Percentiles rank a stretch among this genome's conserved stretches.
Evolutionary conservation across 192 early-diverging fungal genomes (phyloP).

Genomic region (Coemansia sp.): DNA sequence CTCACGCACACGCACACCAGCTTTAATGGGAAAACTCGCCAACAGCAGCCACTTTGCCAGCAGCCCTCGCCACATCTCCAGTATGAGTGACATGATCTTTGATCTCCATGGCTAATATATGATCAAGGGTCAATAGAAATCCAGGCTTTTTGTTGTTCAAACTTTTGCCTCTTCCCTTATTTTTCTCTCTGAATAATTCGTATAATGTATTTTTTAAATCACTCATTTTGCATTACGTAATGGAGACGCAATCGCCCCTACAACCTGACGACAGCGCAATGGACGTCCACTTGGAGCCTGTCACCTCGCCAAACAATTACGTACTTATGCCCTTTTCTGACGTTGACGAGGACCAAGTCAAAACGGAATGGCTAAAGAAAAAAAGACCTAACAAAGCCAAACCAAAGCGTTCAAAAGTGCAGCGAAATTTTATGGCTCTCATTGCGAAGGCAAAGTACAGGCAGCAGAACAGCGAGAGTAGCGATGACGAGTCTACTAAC

Average conservation of each 20-base stretch:
- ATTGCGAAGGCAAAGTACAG: background rate
- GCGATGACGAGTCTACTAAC: background rate
- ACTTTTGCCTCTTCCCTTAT: background rate
- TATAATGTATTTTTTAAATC: background rate
- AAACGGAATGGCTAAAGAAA: background rate
- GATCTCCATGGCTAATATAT: background rate
- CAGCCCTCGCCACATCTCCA: background rate
- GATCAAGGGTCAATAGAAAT: background rate
- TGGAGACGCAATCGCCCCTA: background rate
- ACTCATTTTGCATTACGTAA: background rate
- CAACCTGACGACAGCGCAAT: background rate
- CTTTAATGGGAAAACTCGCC: background rate
- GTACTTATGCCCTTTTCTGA: slow-evolving; percentile 2
- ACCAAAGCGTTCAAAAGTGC: background rate
- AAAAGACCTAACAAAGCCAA: background rate
- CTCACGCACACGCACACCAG: background rate
- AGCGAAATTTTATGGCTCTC: background rate
- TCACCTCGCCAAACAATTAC: background rate
- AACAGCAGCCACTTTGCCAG: background rate
- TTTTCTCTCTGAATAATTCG: background rate
- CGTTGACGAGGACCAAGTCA: background rate
- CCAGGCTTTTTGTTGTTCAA: background rate
- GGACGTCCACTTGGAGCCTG: background rate
- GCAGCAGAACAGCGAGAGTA: background rate
- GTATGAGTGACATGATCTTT: background rate